These are phyloP conservation scores for Geranium brycei DNA, from an alignment of 345 rosid species.

Conservation along the genomic window DNA sequence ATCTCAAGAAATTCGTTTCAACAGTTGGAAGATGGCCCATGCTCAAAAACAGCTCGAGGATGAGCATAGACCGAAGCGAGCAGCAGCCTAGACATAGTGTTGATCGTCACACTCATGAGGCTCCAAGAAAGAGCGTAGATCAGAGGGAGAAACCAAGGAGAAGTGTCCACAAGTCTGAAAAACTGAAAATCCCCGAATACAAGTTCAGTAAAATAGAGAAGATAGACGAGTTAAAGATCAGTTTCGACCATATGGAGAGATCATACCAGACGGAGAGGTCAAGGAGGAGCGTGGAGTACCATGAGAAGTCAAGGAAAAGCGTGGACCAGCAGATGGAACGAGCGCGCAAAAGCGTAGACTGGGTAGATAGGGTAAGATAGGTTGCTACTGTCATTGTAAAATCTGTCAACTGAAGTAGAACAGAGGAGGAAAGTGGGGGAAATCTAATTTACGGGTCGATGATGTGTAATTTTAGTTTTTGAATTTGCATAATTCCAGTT, in stretches of 20 bases:
- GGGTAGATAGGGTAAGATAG: slow-evolving; percentile 38
- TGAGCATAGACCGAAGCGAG: slow-evolving; percentile 48
- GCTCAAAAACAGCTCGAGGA: slow-evolving; percentile 43
- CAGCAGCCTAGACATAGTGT: slow-evolving; percentile 45
- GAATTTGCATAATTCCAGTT: background rate
- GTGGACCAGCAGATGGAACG: slow-evolving; percentile 47
- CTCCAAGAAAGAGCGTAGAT: slow-evolving; percentile 60
- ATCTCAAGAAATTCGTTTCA: slow-evolving; percentile 73
- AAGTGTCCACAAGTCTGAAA: slow-evolving; percentile 40
- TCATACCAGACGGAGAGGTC: slow-evolving; percentile 52
- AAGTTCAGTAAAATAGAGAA: slow-evolving; percentile 47
- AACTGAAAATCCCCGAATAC: slow-evolving; percentile 43
- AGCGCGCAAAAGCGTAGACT: slow-evolving; percentile 78
- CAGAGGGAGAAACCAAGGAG: slow-evolving; percentile 58
- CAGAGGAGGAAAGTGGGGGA: background rate
- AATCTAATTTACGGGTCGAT: background rate
- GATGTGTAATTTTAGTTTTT: background rate
- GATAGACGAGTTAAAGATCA: slow-evolving; percentile 37
- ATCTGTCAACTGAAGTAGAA: background rate
- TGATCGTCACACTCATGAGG: slow-evolving; percentile 27
- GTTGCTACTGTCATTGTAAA: background rate
- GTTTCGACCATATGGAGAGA: slow-evolving; percentile 71
- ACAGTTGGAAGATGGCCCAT: slow-evolving; percentile 75
- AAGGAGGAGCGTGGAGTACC: slow-evolving; percentile 80
- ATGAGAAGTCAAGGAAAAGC: slow-evolving; percentile 55